Conservation (phyloP, 139 green algal species). For the Tetradesmus lagerheimii region DNA sequence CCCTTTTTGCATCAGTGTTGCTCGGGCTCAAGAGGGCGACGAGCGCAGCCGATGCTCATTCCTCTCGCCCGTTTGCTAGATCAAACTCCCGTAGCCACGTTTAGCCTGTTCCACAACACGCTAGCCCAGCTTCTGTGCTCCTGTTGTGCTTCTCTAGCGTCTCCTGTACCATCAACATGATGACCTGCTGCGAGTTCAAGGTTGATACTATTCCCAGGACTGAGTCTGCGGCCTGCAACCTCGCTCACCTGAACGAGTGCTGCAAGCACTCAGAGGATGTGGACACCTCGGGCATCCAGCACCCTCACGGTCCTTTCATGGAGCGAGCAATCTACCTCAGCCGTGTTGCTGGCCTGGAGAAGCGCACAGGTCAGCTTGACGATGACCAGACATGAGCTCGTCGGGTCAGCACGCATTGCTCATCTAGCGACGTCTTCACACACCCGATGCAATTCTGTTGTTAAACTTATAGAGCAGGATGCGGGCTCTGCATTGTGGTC, state of each 20-base stretch:
- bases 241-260: not conserved
- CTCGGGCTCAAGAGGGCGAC: not conserved
- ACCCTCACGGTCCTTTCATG: conserved; percentile 48
- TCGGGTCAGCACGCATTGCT: not conserved
- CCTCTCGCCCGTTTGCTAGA: not conserved
- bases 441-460: not conserved
- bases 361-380: conserved; percentile 30
- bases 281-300: conserved; percentile 9
- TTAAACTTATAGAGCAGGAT: too few species aligned
- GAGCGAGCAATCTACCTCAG: conserved; percentile 50
- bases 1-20: not conserved
- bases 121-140: not conserved
- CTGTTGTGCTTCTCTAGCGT: not conserved
- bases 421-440: not conserved
- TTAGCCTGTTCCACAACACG: not conserved
- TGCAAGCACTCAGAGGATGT: not conserved
- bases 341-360: conserved; percentile 40
- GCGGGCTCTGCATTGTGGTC: too few species aligned
- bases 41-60: not conserved
- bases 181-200: not conserved
- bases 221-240: not conserved
- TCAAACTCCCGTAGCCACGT: not conserved
- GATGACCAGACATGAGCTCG: not conserved
- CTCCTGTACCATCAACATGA: not conserved
- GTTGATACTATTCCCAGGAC: not conserved